Evolutionary conservation across 129 eudicot genomes (phyloP).

Genomic region (Heracleum sosnowskyi): DNA sequence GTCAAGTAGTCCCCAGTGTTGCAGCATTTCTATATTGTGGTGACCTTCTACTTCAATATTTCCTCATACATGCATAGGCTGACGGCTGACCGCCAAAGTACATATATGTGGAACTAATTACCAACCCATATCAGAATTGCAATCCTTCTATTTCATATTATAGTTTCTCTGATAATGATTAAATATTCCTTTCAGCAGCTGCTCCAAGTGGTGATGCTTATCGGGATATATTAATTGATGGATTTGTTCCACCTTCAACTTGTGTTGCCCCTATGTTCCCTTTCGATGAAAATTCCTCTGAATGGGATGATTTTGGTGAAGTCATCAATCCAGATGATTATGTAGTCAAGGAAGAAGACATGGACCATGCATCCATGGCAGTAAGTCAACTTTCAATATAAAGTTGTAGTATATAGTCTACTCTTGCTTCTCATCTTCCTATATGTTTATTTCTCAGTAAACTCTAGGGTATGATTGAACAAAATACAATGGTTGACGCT

Average conservation of each 20-base stretch:
- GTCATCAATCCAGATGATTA: constrained; percentile 93
- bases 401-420: constrained; percentile 1
- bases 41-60: neutral
- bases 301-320: constrained; percentile 99
- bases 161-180: neutral
- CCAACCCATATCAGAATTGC: neutral
- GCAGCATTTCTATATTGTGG: neutral
- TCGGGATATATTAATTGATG: constrained; percentile 74
- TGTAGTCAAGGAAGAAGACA: constrained; percentile 67
- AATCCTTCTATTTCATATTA: neutral
- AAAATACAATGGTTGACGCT: neutral
- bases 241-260: constrained; percentile 69
- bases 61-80: neutral
- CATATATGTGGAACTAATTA: neutral
- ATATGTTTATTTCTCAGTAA: neutral
- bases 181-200: constrained; percentile 37
- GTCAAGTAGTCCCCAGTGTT: neutral
- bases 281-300: constrained; percentile 51
- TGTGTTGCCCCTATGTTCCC: constrained; percentile 95
- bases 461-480: neutral
- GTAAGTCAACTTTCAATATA: constrained; percentile 29
- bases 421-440: neutral
- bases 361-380: constrained; percentile 53
- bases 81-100: neutral
- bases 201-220: constrained; percentile 43